Evolutionary conservation across 2,329 filamentous ascomycete species (phyloP), one percentile per base, ranked within the genome.

Genomic region (Exophiala spinifera): DNA sequence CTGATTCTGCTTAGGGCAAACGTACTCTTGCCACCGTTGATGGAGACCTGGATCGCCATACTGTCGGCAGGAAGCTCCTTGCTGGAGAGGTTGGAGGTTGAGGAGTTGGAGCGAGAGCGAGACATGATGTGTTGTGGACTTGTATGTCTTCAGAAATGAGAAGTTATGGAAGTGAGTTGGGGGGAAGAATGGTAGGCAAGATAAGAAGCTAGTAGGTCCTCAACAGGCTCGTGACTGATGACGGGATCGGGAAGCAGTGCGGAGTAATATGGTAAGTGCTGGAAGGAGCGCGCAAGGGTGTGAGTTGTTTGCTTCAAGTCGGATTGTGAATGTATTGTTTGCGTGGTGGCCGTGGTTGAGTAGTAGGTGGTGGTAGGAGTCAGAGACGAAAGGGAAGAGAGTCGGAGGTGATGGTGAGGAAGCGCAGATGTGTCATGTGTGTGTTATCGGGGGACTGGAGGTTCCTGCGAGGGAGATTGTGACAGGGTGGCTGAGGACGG

Each of bases 31-130:
- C 80, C 81, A 33, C 77, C 74, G 46, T 82, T 70, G 65, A 77
- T 78, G 72, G 82, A 83, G 69, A 84, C 76, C 70, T 84, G 83
- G 69, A 84, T 80, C 66, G 81, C 79, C 72, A 82, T 82, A 36
- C 74, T 81, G 48, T 79, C 74, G 50, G 77, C 74, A 46, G 70
- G 65, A 54, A 79, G 70, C 54, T 71, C 70, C 69, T 74, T 74
- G 64, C 46, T 70, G 61, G 51, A 56, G 55, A 31, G 52, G 46
- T 36, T 54, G 49, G 56, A 61, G 17, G 58, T 49, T 19, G 55
- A 46, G 20, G 60, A 61, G 45, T 48, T 50, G 17, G 58, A 61
- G 39, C 58, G 49, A 44, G 60, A 62, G 49, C 57, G 60, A 58
- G 60, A 61, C 43, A 53, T 55, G 44, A 46, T 36, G 51, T 25